Conservation (phyloP, 805 yeast species). For the Ogataea minuta region DNA sequence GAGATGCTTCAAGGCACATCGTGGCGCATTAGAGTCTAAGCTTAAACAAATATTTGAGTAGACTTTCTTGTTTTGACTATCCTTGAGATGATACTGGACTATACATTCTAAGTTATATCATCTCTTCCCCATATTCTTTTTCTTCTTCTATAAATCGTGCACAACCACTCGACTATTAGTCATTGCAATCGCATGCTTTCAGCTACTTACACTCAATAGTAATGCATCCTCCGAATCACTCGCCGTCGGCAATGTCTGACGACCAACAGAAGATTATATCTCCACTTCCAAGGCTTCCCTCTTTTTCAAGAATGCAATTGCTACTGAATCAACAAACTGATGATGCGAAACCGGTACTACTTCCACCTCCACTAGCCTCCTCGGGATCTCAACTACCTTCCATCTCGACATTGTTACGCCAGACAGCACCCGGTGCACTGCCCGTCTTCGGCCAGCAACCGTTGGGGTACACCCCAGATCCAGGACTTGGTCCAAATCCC, state of each 20-base stretch:
- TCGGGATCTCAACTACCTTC: conserved; percentile 7
- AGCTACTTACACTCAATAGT: conserved; percentile 1
- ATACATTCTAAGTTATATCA: neutral
- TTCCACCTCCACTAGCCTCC: conserved; percentile 1
- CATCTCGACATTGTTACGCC: conserved; percentile 8
- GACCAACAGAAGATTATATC: neutral
- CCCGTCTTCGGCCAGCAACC: conserved; percentile 3
- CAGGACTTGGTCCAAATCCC: conserved; percentile 5
- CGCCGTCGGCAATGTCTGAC: neutral
- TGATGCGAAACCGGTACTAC: neutral
- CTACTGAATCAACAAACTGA: neutral
- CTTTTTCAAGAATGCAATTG: conserved; percentile 9
- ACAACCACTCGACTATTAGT: no score
- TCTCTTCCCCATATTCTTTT: neutral
- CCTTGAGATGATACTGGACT: conserved; percentile 3
- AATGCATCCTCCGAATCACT: conserved; percentile 6
- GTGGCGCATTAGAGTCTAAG: conserved; percentile 2
- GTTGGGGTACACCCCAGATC: conserved; percentile 5
- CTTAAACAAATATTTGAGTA: neutral
- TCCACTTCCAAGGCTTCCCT: conserved; percentile 8
- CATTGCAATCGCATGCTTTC: no score
- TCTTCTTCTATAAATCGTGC: neutral
- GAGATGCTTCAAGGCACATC: conserved; percentile 6
- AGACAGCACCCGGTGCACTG: neutral
- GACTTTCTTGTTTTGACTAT: conserved; percentile 5